Base-by-base conservation (phyloP, 129 eudicot genomes). In the Oenanthe sinensis region DNA sequence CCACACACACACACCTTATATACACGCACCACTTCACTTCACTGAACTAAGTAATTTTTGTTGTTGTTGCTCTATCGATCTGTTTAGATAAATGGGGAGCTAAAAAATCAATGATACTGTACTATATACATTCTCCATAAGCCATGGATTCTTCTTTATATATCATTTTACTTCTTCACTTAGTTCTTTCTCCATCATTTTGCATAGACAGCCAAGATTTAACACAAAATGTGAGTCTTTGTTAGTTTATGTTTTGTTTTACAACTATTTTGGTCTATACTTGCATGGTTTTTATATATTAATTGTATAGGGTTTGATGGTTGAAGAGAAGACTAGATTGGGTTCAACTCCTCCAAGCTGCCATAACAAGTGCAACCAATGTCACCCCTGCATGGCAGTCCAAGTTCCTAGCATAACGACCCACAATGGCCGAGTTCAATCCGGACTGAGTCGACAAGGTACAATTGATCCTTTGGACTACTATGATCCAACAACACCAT, bases 341-440 rank as follows among this genome's bases (percentile, higher is more conserved):
- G 93, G 93, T 20, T 89, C 93, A 68, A 87, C 83, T 36, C 93
- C 93, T 20, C 93, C 93, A 36, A 89, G 86, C 43, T 89, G 93
- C 44, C 82, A 89, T 80, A 89, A 89, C 84, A 87, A 77, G 58
- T 89, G 93, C 87, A 89, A 89, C 86, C 79, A 84, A 58, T 89
- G 93, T 79, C 93, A 89, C 87, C 93, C 93, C 26, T 89, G 93
- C 86, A 79, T 77, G 88, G 93, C 90, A 58, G 86, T 81, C 43
- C 90, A 89, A 77, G 90, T 89, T 37, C 87, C 93, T 9, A 76
- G 88, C 0, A 28, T 68, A 39, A 87, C 90, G 68, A 86, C 89
- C 80, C 98, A 79, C 80, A 55, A 73, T 83, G 88, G 88, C 82
- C 89, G 87, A 68, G 87, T 84, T 50, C 76, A 86, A 37, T 87